phyloP scores from a whole-genome alignment of 78 protist genomes.

The Tieghemostelium lacteum region DNA sequence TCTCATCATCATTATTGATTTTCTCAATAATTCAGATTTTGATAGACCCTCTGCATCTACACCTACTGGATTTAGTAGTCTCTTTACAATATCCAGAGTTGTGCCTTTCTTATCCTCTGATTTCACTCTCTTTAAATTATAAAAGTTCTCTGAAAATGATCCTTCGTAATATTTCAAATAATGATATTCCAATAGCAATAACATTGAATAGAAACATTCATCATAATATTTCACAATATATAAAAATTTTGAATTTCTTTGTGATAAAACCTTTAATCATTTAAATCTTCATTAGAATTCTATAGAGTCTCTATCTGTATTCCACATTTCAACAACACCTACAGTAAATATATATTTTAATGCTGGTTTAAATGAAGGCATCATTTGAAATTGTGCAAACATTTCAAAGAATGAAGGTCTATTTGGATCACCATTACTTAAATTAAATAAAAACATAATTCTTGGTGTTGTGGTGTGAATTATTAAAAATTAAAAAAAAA shows the following conservation, averaged over 20 bases:
- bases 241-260: slow-evolving; percentile 54
- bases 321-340: no score
- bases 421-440: slow-evolving; percentile 77
- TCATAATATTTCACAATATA: slow-evolving; percentile 72
- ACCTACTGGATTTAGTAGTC: neutral
- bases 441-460: slow-evolving; percentile 54
- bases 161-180: slow-evolving; percentile 78
- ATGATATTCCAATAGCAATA: slow-evolving; percentile 78
- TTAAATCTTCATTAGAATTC: neutral
- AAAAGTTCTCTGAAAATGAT: slow-evolving; percentile 84
- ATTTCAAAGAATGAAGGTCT: slow-evolving; percentile 85
- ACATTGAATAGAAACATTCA: slow-evolving; percentile 70
- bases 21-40: slow-evolving; percentile 6
- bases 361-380: slow-evolving; percentile 84
- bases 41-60: neutral
- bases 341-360: slow-evolving; percentile 73
- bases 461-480: neutral
- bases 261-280: slow-evolving; percentile 26
- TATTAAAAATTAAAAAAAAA: no score
- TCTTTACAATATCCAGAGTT: slow-evolving; percentile 1
- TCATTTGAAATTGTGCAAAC: slow-evolving; percentile 81
- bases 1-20: slow-evolving; percentile 23
- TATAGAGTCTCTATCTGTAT: no score
- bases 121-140: slow-evolving; percentile 67
- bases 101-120: slow-evolving; percentile 1